Base-by-base conservation (phyloP, 345 rosid genomes). In the Murraya paniculata region DNA sequence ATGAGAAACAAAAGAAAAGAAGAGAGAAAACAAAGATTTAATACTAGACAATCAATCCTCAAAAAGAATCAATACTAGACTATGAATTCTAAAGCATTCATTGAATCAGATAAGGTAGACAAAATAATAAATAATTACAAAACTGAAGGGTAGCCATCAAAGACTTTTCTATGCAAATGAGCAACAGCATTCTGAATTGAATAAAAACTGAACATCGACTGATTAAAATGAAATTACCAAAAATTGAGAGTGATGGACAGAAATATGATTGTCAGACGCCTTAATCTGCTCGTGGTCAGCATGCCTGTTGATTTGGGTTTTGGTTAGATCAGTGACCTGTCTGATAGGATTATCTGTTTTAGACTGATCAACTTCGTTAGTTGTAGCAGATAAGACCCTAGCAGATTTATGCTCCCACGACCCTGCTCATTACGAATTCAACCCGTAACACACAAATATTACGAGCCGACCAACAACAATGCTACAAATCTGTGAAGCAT, bases 371-470 rank as follows among this genome's bases (percentile, higher is more conserved):
- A 84, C 89, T 19, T 86, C 88, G 59, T 70, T 68, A 13, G 50
- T 13, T 10, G 98, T 81, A 21, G 98, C 82, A 2, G 92, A 92
- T 74, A 96, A 88, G 59, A 90, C 93, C 72, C 98, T 87, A 58
- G 97, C 84, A 82, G 91, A 88, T 68, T 86, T 83, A 78, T 91
- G 97, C 82, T 94, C 96, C 79, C 80, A 77, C 2, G 81, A 39
- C 35, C 83, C 94, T 75, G 78, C 24, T n/a, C 77, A 61, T 31
- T 68, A 59, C 57, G 71, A 84, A 87, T 81, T 82, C 72, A 77
- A 75, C 76, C 48, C 79, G 53, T 33, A 64, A 68, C 22, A 30
- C 13, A 39, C 18, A 45, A 27, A 25, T 30, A 71, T 28, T 41
- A 62, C 16, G 0, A 60, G 55, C 7, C 1, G 55, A 18, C 10